These are phyloP conservation scores for Cunninghamia lanceolata DNA, from an alignment of 75 land plant genomes.

Conservation along the genomic window DNA sequence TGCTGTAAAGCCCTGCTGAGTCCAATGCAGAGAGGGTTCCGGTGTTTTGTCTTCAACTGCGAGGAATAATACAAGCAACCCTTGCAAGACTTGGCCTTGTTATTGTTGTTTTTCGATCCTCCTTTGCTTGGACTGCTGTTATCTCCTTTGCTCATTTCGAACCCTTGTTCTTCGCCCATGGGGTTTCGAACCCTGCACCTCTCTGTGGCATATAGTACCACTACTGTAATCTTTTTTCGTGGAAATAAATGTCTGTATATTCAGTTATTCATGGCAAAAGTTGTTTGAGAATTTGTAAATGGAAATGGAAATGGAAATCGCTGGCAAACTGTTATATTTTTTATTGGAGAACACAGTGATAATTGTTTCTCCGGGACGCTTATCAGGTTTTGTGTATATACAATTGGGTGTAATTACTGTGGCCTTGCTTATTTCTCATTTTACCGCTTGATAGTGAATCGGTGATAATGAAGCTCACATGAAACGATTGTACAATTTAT, in stretches of 20 bases:
- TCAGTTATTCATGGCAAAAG: background rate
- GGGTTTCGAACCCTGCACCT: conserved; percentile 3
- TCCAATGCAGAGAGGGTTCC: conserved; percentile 68
- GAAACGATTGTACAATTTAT: too few relatives aligned
- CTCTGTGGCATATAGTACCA: background rate
- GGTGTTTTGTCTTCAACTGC: conserved; percentile 32
- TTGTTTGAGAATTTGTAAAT: background rate
- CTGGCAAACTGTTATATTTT: background rate
- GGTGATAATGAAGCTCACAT: too few relatives aligned
- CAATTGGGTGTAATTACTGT: too few relatives aligned
- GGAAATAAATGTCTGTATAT: background rate
- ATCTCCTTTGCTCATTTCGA: background rate
- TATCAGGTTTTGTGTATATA: background rate
- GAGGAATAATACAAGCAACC: conserved; percentile 85
- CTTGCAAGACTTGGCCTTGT: conserved; percentile 66
- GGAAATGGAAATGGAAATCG: background rate
- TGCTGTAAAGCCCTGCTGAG: conserved; percentile 41
- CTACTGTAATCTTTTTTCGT: background rate
- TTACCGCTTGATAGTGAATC: too few relatives aligned
- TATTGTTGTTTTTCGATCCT: background rate
- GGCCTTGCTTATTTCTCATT: too few relatives aligned
- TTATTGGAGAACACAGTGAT: background rate
- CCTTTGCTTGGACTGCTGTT: background rate
- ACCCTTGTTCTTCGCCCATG: background rate
- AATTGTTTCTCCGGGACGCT: background rate